These are phyloP conservation scores for Zygotorulaspora sp. DNA, from an alignment of 805 yeast genomes.

Conservation along the genomic window DNA sequence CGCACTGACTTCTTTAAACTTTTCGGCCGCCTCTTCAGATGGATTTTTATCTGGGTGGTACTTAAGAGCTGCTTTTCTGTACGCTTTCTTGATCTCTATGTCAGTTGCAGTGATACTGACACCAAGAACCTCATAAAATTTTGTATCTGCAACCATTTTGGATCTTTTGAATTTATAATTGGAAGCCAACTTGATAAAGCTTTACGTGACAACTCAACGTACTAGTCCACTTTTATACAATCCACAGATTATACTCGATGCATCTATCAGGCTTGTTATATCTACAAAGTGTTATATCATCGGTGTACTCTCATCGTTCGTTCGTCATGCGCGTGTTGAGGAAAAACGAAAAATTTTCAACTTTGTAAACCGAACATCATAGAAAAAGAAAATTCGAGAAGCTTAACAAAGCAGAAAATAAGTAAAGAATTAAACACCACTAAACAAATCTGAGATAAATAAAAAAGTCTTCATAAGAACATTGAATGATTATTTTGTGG, in stretches of 20 bases:
- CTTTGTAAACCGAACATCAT: not conserved
- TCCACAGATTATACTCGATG: too few species aligned
- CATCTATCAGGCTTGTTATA: too few species aligned
- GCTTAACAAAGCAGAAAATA: not conserved
- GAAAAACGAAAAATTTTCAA: slow-evolving; percentile 1
- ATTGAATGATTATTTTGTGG: too few species aligned
- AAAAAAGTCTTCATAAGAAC: too few species aligned
- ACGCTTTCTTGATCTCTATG: slow-evolving; percentile 72
- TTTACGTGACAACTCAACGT: not conserved
- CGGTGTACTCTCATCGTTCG: slow-evolving; percentile 1
- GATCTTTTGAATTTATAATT: slow-evolving; percentile 17
- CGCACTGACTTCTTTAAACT: slow-evolving; percentile 82
- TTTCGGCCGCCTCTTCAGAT: slow-evolving; percentile 88
- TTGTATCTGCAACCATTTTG: slow-evolving; percentile 75
- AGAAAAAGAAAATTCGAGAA: slow-evolving; percentile 2
- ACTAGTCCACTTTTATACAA: too few species aligned
- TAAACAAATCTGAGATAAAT: not conserved
- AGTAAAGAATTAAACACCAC: too few species aligned
- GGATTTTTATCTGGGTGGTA: slow-evolving; percentile 78
- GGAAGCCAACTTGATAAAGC: slow-evolving; percentile 1
- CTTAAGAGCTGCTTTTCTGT: slow-evolving; percentile 74
- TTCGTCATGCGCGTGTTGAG: slow-evolving; percentile 1
- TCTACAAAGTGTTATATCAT: not conserved
- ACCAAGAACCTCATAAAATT: slow-evolving; percentile 68
- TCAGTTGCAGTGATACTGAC: slow-evolving; percentile 67